Percentiles rank a stretch among this genome's conserved stretches.
Evolutionary conservation across 176 grass and related monocot species (phyloP).

Genomic region (Oryza meridionalis): DNA sequence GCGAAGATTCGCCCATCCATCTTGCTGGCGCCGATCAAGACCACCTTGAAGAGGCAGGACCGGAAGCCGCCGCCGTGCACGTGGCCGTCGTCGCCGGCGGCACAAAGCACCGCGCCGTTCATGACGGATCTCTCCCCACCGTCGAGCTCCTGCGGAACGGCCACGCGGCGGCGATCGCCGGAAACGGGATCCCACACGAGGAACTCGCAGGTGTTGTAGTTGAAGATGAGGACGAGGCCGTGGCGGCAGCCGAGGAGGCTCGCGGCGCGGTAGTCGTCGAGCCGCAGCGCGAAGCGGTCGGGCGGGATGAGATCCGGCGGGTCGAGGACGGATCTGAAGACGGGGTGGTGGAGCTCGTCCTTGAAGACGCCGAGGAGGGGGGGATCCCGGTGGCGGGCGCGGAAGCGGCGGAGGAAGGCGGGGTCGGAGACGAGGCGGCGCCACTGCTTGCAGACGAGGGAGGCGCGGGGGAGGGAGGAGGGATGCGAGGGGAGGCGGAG

Average conservation of each 20-base stretch:
- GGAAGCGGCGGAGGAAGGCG: too few species aligned
- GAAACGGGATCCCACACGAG: slow-evolving; percentile 12
- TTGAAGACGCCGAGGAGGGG: background rate
- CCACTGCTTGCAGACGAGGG: too few species aligned
- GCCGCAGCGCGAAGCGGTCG: background rate
- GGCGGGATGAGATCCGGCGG: slow-evolving; percentile 7
- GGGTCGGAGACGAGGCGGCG: too few species aligned
- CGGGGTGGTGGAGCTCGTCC: background rate
- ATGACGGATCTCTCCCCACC: background rate
- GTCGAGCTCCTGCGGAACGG: background rate
- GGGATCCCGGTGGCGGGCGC: too few species aligned
- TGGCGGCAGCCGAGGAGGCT: background rate
- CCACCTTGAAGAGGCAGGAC: slow-evolving; percentile 1
- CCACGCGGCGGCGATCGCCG: background rate
- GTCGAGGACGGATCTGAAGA: slow-evolving; percentile 12
- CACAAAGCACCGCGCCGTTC: background rate
- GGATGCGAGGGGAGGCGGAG: too few species aligned
- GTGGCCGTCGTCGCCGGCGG: background rate
- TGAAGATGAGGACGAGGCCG: background rate
- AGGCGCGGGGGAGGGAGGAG: too few species aligned
- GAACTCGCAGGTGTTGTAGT: background rate
- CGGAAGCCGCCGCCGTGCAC: background rate
- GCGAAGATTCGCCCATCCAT: background rate
- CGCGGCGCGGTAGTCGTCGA: background rate
- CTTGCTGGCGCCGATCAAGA: background rate